A percentile compares a stretch with the other conserved stretches of the same genome.
Conservation (phyloP, 208 protist species). For the Trypanosoma caninum region DNA sequence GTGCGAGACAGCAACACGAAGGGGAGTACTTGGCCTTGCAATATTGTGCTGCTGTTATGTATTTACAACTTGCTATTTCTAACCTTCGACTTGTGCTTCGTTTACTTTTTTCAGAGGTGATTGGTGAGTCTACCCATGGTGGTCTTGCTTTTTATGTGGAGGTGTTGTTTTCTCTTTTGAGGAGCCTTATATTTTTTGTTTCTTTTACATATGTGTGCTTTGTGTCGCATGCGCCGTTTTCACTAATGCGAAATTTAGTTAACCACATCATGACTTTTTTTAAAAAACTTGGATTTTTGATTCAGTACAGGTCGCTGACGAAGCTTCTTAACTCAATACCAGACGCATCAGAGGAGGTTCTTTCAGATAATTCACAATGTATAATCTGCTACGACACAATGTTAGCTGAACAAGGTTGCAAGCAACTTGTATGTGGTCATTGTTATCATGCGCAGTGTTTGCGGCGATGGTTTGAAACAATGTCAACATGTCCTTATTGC, state of each 20-base stretch:
- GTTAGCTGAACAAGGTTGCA: constrained; percentile 32
- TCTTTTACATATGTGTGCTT: constrained; percentile 48
- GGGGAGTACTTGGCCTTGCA: constrained; percentile 1
- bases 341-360: constrained; percentile 48
- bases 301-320: constrained; percentile 40
- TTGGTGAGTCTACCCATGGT: constrained; percentile 33
- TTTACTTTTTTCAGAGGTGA: constrained; percentile 27
- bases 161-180: constrained; percentile 21
- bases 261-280: constrained; percentile 29
- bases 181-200: constrained; percentile 37
- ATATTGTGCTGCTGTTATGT: constrained; percentile 16
- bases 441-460: constrained; percentile 84
- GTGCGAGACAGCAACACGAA: not conserved
- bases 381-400: constrained; percentile 89
- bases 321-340: constrained; percentile 25
- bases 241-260: constrained; percentile 48
- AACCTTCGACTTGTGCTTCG: constrained; percentile 11
- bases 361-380: constrained; percentile 58
- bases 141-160: constrained; percentile 36
- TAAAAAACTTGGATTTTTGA: constrained; percentile 31
- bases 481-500: constrained; percentile 86
- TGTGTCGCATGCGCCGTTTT: constrained; percentile 39
- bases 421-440: constrained; percentile 77
- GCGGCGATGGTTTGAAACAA: constrained; percentile 66
- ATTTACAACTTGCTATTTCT: constrained; percentile 17